Conservation (phyloP, 73 alveolate species). For the Stentor coeruleus region DNA sequence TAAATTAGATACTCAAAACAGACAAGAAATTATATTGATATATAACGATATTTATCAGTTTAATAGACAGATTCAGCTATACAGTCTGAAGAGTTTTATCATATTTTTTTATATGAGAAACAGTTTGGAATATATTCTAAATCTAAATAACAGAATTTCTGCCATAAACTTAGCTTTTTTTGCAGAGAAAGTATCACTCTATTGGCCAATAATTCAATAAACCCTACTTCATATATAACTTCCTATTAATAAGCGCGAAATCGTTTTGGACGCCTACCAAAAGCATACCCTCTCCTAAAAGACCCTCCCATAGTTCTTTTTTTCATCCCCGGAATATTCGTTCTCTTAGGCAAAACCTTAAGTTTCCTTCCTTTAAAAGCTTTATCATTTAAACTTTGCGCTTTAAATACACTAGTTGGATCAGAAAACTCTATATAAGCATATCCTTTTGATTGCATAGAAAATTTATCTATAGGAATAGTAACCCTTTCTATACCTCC, state of each 20-base stretch:
- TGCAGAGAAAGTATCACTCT: not conserved
- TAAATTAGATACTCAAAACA: not conserved
- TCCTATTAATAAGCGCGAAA: too few relatives aligned
- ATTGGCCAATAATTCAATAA: too few relatives aligned
- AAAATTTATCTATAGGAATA: slow-evolving; percentile 45
- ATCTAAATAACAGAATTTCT: not conserved
- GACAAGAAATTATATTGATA: too few relatives aligned
- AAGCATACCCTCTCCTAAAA: too few relatives aligned
- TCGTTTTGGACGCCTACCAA: too few relatives aligned
- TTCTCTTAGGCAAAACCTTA: slow-evolving; percentile 47
- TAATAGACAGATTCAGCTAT: not conserved
- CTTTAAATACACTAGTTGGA: slow-evolving; percentile 30
- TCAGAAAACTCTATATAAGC: slow-evolving; percentile 56
- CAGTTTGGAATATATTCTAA: not conserved
- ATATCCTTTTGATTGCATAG: slow-evolving; percentile 47
- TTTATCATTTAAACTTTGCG: slow-evolving; percentile 38
- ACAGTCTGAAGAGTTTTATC: not conserved
- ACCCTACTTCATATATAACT: too few relatives aligned
- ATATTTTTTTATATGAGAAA: not conserved
- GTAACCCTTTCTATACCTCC: slow-evolving; percentile 61
- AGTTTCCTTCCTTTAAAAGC: slow-evolving; percentile 56
- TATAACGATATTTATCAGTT: not conserved
- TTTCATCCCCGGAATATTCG: slow-evolving; percentile 48
- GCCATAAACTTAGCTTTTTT: not conserved
- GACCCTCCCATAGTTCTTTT: too few relatives aligned